Evolutionary conservation across 768 basidiomycete species (phyloP).

Genomic region (Sporobolomyces pararoseus): DNA sequence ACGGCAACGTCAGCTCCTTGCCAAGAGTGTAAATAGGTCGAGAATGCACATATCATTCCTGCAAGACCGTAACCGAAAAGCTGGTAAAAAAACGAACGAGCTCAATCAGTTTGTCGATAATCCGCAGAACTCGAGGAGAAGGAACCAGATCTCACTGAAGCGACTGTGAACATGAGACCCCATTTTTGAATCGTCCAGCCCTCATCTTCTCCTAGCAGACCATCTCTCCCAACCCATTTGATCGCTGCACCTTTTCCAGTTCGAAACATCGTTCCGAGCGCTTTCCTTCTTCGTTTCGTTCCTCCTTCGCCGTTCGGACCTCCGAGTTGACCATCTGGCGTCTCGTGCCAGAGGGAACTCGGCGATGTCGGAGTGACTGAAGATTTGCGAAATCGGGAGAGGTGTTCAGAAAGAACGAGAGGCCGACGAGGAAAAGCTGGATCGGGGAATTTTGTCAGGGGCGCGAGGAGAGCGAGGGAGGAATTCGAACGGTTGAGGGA

Average conservation of each 20-base stretch:
- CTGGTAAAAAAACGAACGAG: slow-evolving; percentile 37
- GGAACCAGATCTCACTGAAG: slow-evolving; percentile 50
- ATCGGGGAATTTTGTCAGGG: slow-evolving; percentile 17
- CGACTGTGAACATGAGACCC: slow-evolving; percentile 59
- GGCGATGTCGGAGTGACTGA: neutral
- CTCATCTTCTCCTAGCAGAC: slow-evolving; percentile 48
- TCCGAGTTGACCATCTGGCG: neutral
- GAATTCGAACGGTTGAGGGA: slow-evolving; percentile 1
- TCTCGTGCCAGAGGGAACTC: slow-evolving; percentile 11
- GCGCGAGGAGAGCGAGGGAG: slow-evolving; percentile 15
- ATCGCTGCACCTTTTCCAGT: slow-evolving; percentile 9
- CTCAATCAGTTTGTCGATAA: neutral
- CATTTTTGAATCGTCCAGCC: slow-evolving; percentile 66
- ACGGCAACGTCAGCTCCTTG: slow-evolving; percentile 62
- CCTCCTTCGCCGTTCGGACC: neutral
- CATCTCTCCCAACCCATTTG: slow-evolving; percentile 19
- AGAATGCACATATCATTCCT: slow-evolving; percentile 56
- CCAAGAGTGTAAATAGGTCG: slow-evolving; percentile 61
- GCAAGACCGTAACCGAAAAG: slow-evolving; percentile 57
- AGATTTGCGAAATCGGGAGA: slow-evolving; percentile 4
- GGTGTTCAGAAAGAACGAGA: slow-evolving; percentile 12
- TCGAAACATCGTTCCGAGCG: neutral
- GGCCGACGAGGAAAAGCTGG: slow-evolving; percentile 9
- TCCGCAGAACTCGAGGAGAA: neutral
- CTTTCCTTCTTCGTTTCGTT: neutral